phyloP scores from a whole-genome alignment of 306 rosid genomes.

The Vigna unguiculata region DNA sequence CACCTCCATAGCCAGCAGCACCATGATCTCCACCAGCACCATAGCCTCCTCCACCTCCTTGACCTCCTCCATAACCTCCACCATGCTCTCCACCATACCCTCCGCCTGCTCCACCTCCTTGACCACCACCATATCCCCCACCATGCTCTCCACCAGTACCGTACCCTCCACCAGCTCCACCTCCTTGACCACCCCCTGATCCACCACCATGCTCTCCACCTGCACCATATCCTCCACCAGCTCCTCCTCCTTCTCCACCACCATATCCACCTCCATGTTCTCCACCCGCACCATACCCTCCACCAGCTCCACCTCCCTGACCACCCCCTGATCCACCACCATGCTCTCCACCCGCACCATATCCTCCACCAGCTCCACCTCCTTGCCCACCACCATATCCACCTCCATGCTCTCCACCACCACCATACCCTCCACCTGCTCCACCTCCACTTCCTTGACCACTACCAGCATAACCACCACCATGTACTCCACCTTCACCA shows the following conservation, averaged over 20 bases:
- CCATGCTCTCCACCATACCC: conserved; percentile 16
- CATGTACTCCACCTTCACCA: conserved; percentile 38
- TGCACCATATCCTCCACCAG: conserved; percentile 16
- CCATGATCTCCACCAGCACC: conserved; percentile 42
- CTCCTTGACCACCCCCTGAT: conserved; percentile 53
- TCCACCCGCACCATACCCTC: conserved; percentile 38
- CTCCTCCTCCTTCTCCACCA: conserved; percentile 49
- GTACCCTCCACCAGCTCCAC: conserved; percentile 45
- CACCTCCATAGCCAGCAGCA: conserved; percentile 39
- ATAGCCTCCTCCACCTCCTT: conserved; percentile 53
- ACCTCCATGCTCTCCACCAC: conserved; percentile 49
- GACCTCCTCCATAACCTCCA: conserved; percentile 46
- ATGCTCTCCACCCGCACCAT: conserved; percentile 43
- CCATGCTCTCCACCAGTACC: conserved; percentile 44
- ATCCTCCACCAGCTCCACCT: conserved; percentile 35
- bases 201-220: conserved; percentile 17
- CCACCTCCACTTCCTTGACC: conserved; percentile 44
- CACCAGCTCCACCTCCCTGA: conserved; percentile 41
- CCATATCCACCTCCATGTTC: conserved; percentile 43
- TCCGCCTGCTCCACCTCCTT: conserved; percentile 47
- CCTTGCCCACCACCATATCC: conserved; percentile 19
- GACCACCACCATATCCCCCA: conserved; percentile 43
- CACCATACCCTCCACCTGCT: not conserved
- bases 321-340: conserved; percentile 40
- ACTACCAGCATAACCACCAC: conserved; percentile 41